Conservation (phyloP, 805 yeast species). For the Sugiyamaella qingdaonensis region DNA sequence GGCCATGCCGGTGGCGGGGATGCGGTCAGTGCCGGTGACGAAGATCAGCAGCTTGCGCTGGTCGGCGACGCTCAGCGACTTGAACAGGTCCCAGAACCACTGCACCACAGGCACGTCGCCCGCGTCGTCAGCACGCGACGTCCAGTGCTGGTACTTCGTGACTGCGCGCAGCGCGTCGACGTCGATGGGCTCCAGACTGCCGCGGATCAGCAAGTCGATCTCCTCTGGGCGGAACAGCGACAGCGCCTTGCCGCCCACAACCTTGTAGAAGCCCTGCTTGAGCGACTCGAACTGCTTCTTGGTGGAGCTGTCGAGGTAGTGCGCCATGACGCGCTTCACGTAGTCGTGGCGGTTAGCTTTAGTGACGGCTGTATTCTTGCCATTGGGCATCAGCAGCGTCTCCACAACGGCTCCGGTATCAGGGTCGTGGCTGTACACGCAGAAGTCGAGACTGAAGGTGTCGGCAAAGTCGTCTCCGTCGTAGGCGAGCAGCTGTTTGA, state of each 20-base stretch:
- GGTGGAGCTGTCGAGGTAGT: slow-evolving; percentile 55
- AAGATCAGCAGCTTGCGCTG: slow-evolving; percentile 68
- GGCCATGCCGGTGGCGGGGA: slow-evolving; percentile 90
- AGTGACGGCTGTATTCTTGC: slow-evolving; percentile 53
- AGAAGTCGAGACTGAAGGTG: slow-evolving; percentile 57
- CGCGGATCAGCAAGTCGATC: slow-evolving; percentile 71
- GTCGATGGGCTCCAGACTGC: slow-evolving; percentile 69
- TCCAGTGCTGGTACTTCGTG: slow-evolving; percentile 71
- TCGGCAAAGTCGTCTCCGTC: slow-evolving; percentile 41
- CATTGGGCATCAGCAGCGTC: slow-evolving; percentile 54
- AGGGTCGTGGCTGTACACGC: slow-evolving; percentile 49
- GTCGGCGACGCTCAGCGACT: slow-evolving; percentile 38
- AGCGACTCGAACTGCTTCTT: slow-evolving; percentile 53
- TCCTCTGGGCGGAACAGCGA: slow-evolving; percentile 78
- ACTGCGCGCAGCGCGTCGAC: slow-evolving; percentile 61
- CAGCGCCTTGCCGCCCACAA: slow-evolving; percentile 77
- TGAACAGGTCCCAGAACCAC: slow-evolving; percentile 89
- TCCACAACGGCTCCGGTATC: slow-evolving; percentile 42
- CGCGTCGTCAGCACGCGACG: slow-evolving; percentile 35
- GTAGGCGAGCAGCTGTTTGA: slow-evolving; percentile 45
- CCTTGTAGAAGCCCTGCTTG: slow-evolving; percentile 65
- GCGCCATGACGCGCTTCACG: slow-evolving; percentile 58
- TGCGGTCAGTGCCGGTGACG: slow-evolving; percentile 85
- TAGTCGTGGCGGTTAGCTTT: slow-evolving; percentile 54
- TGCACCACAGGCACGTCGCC: slow-evolving; percentile 41